Evolutionary conservation across 306 rosid genomes (phyloP).

Genomic region (Dryas alaskensis): DNA sequence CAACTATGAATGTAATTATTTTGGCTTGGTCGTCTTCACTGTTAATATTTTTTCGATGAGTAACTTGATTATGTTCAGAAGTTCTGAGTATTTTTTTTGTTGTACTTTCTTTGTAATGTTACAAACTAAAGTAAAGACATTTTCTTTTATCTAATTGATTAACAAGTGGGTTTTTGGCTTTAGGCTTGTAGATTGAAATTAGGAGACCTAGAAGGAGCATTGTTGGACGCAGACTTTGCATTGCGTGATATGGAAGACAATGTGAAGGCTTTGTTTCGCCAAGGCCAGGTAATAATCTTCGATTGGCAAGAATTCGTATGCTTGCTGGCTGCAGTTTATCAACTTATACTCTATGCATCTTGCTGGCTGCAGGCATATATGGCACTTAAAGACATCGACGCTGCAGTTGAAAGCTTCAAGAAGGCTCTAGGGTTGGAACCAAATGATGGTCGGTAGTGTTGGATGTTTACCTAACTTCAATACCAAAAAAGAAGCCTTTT

Average conservation of each 20-base stretch:
- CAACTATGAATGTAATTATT: background rate
- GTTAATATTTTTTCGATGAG: background rate
- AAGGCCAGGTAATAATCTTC: slow-evolving; percentile 74
- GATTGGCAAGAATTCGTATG: slow-evolving; percentile 9
- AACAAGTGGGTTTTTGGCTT: slow-evolving; percentile 5
- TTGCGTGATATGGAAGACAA: slow-evolving; percentile 77
- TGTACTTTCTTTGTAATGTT: background rate
- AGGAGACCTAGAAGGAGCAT: slow-evolving; percentile 81
- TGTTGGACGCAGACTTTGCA: slow-evolving; percentile 78
- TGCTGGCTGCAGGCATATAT: slow-evolving; percentile 51
- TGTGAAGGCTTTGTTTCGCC: slow-evolving; percentile 87
- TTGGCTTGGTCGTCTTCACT: background rate
- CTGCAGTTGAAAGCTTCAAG: slow-evolving; percentile 73
- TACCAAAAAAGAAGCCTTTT: background rate
- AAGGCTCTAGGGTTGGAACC: slow-evolving; percentile 72
- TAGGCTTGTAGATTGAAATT: slow-evolving; percentile 83
- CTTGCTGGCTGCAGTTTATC: background rate
- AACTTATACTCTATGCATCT: background rate
- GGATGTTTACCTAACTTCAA: background rate
- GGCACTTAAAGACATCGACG: slow-evolving; percentile 70
- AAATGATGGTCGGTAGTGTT: slow-evolving; percentile 61
- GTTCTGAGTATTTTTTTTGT: background rate
- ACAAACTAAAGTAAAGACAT: background rate
- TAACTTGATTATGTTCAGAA: background rate
- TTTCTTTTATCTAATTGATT: background rate